Conservation (phyloP, 345 rosid genomes). For the Sisymbrium altissimum region DNA sequence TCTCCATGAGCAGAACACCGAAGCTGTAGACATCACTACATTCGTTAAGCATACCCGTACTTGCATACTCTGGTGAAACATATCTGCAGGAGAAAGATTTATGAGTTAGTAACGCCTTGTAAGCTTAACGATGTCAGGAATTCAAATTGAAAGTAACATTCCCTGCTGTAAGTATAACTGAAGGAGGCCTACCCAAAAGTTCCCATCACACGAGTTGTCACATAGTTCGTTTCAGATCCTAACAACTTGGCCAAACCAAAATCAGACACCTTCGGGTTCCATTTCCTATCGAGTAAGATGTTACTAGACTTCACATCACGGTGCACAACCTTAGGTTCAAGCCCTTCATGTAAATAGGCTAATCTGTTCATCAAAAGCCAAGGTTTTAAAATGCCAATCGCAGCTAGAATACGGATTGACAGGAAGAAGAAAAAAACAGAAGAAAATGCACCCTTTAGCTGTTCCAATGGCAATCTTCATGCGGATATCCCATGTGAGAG, state of each 20-base stretch:
- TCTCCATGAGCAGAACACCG: constrained; percentile 92
- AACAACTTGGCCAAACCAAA: constrained; percentile 89
- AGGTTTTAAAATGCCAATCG: background rate
- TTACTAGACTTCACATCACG: constrained; percentile 94
- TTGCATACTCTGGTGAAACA: constrained; percentile 95
- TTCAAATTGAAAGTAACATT: background rate
- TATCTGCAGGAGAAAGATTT: constrained; percentile 39
- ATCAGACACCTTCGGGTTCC: constrained; percentile 89
- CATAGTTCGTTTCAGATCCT: constrained; percentile 82
- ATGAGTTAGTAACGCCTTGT: background rate
- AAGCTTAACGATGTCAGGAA: background rate
- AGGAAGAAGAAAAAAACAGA: background rate
- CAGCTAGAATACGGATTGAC: background rate
- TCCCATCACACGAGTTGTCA: constrained; percentile 97
- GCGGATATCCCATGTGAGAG: constrained; percentile 86
- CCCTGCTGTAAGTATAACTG: background rate
- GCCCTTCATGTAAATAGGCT: constrained; percentile 94
- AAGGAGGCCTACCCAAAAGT: constrained; percentile 83
- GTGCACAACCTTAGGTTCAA: constrained; percentile 95
- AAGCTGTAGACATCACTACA: constrained; percentile 94
- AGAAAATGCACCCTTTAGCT: constrained; percentile 65
- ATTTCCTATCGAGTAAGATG: constrained; percentile 73
- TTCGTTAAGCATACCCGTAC: constrained; percentile 94
- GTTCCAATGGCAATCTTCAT: constrained; percentile 93
- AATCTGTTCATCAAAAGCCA: constrained; percentile 46